Percentiles rank a stretch among this genome's conserved stretches.
Evolutionary conservation across 1,284 basidiomycete genomes (phyloP).

Genomic region (Moniliella sp.): DNA sequence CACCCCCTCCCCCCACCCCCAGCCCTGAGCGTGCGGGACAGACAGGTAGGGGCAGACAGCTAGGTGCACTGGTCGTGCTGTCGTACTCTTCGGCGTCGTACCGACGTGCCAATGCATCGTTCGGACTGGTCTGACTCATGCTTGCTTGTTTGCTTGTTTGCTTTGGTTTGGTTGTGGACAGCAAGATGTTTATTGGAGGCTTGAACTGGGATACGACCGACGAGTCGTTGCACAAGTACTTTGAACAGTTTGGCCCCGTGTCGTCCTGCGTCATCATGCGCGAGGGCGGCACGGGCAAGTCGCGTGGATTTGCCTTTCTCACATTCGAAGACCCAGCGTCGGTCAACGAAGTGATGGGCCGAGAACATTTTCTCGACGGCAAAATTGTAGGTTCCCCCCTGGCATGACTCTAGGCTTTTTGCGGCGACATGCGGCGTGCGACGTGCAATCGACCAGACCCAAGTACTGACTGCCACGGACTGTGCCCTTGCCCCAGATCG

Average conservation of each 20-base stretch:
- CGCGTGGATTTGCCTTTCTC: conserved; percentile 77
- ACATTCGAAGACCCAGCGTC: conserved; percentile 67
- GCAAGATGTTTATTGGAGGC: conserved; percentile 93
- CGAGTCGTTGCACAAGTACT: conserved; percentile 62
- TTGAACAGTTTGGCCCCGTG: conserved; percentile 69
- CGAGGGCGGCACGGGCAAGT: conserved; percentile 58
- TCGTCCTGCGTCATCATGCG: conserved; percentile 87
- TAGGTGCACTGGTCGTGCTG: no score
- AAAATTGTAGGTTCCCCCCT: conserved; percentile 50
- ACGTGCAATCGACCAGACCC: no score
- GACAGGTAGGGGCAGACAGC: no score
- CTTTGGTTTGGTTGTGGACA: conserved; percentile 36
- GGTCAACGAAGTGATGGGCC: conserved; percentile 67
- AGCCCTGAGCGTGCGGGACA: no score
- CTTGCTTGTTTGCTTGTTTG: conserved; percentile 1
- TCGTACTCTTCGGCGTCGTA: no score
- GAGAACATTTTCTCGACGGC: conserved; percentile 68
- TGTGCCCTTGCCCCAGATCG: conserved; percentile 57
- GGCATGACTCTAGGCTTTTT: conserved; percentile 2
- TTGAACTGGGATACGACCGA: conserved; percentile 93
- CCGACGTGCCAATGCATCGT: no score
- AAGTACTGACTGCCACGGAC: no score
- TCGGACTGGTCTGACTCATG: conserved; percentile 3
- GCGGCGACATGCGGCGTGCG: no score
- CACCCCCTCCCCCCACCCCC: no score